A percentile compares a stretch with the other conserved stretches of the same genome.
phyloP scores from a whole-genome alignment of 1,139 yeast genomes.

The Taphrina deformans region DNA sequence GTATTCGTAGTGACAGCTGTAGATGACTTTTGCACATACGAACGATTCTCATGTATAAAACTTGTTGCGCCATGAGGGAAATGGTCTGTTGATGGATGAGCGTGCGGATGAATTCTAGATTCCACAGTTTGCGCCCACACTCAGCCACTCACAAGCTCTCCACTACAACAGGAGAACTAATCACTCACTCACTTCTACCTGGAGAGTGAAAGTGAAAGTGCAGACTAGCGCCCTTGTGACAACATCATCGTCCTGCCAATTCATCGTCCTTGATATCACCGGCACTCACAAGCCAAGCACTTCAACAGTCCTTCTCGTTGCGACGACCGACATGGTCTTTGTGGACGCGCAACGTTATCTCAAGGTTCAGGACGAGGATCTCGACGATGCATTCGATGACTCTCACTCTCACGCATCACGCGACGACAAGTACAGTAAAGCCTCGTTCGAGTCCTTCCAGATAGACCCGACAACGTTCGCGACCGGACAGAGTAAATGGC shows the following conservation, averaged over 20 bases:
- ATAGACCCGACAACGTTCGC: not conserved
- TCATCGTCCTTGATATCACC: no score
- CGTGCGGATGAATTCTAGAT: not conserved
- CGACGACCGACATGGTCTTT: constrained; percentile 15
- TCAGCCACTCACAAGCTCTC: not conserved
- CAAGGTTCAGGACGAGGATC: constrained; percentile 12
- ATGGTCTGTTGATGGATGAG: no score
- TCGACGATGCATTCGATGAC: constrained; percentile 17
- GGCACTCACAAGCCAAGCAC: no score
- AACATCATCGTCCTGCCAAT: no score
- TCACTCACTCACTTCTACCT: no score
- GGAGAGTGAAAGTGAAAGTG: no score
- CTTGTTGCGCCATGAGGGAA: no score
- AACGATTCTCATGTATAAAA: no score
- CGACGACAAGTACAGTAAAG: constrained; percentile 12
- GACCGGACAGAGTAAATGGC: not conserved
- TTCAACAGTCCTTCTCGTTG: no score
- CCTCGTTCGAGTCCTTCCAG: constrained; percentile 12
- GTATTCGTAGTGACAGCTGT: no score
- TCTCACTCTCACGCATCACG: not conserved
- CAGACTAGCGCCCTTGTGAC: no score
- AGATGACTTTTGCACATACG: no score
- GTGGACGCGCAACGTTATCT: constrained; percentile 19
- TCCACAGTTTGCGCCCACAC: not conserved
- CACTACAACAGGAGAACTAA: not conserved